Conservation (phyloP, 306 rosid species). For the Comarum palustre region DNA sequence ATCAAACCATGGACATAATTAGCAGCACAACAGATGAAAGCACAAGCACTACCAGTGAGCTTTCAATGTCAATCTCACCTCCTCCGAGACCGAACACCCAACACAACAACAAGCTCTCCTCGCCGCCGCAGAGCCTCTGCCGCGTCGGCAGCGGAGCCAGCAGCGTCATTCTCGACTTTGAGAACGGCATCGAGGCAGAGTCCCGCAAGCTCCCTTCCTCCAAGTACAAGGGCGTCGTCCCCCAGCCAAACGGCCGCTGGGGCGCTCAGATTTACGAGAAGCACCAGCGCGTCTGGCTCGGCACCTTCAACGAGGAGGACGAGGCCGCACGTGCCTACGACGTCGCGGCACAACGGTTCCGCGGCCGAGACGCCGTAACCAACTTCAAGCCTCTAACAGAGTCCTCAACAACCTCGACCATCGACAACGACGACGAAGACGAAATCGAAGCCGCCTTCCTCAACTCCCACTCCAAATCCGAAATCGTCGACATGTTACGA, state of each 20-base stretch:
- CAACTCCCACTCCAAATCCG: slow-evolving; percentile 73
- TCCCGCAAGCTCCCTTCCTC: slow-evolving; percentile 84
- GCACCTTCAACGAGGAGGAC: slow-evolving; percentile 87
- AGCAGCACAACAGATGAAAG: slow-evolving; percentile 64
- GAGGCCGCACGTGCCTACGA: slow-evolving; percentile 91
- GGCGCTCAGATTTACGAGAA: slow-evolving; percentile 99
- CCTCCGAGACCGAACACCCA: neutral
- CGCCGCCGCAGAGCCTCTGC: slow-evolving; percentile 38
- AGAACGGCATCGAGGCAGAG: slow-evolving; percentile 59
- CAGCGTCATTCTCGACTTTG: slow-evolving; percentile 57
- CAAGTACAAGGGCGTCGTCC: slow-evolving; percentile 92
- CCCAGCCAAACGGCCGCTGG: slow-evolving; percentile 98
- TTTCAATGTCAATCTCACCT: slow-evolving; percentile 43
- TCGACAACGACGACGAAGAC: slow-evolving; percentile 23
- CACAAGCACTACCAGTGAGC: slow-evolving; percentile 67
- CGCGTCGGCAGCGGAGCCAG: slow-evolving; percentile 82
- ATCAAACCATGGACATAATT: slow-evolving; percentile 53
- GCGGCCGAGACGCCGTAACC: slow-evolving; percentile 89
- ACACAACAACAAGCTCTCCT: neutral
- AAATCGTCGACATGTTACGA: slow-evolving; percentile 92
- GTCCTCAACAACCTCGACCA: neutral
- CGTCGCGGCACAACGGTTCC: slow-evolving; percentile 81
- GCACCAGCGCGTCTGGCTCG: slow-evolving; percentile 96
- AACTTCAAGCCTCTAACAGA: slow-evolving; percentile 57
- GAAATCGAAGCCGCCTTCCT: slow-evolving; percentile 56